Evolutionary conservation across 2,329 filamentous ascomycete species (phyloP), one percentile per base, ranked within the genome.

Genomic region (Diaporthe ampelina): DNA sequence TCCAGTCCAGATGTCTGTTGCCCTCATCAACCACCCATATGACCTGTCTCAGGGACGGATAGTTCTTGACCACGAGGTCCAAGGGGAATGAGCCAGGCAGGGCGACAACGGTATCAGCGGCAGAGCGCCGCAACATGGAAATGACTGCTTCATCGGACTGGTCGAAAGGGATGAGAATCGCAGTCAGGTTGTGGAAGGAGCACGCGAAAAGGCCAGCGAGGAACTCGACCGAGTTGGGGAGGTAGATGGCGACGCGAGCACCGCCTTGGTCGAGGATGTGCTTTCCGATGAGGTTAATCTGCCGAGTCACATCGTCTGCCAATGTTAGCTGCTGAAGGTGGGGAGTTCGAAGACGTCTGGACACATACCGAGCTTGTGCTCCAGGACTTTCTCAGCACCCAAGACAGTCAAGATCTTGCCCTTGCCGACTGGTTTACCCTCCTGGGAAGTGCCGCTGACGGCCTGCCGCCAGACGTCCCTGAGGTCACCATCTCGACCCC

Each of bases 1-100:
- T 95, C 95, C 96, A 99, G 83, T 98, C 95, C 89, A 99, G 93
- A 81, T 98, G 96, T 78, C 91, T 91, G 85, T 92, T 98, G 56
- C 95, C 95, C 80, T 95, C 91, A 79, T 98, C 96, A 7, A 97
- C 95, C 17, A 98, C 95, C 94, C 95, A 98, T 78, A 98, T 90
- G 43, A 98, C 88, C 78, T 95, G 91, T 76, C 92, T 92, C 59
- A 99, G 88, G 50, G 89, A 88, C 7, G 92, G 88, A 79, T 94
- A 95, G 70, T 87, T 88, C 79, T 92, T 90, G 70, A 91, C 89
- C 17, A 97, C 89, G 50, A 89, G 85, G 76, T 95, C 92, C 57
- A 98, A 91, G 29, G 97, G 94, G 74, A 98, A 90, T n/a, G 93
- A 91, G 56, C 97, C 97, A 4, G 96, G 95, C 43, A 93, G 92